phyloP scores from a whole-genome alignment of 441 rosid species.

The Iberis amara region DNA sequence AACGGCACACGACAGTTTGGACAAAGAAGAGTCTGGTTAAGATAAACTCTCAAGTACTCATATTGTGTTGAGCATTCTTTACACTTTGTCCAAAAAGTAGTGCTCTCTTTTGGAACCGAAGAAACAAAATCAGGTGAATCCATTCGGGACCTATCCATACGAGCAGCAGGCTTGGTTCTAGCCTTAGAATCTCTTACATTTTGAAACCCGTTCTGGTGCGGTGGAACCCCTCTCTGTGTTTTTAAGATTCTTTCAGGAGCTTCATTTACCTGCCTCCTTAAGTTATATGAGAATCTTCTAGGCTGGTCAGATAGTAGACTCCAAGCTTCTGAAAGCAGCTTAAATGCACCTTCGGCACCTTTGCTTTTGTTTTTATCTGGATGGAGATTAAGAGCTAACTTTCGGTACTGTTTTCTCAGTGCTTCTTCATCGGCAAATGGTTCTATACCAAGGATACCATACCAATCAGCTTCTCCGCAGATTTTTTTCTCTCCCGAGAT shows the following conservation, averaged over 20 bases:
- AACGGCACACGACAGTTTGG: conserved; percentile 68
- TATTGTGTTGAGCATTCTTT: conserved; percentile 64
- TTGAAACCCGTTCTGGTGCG: conserved; percentile 49
- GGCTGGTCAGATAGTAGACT: conserved; percentile 62
- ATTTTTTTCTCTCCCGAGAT: conserved; percentile 62
- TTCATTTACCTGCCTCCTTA: conserved; percentile 38
- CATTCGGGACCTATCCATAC: conserved; percentile 21
- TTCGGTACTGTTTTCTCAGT: conserved; percentile 65
- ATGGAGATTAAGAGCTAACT: conserved; percentile 71
- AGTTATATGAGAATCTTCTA: conserved; percentile 54
- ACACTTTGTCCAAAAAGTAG: conserved; percentile 91
- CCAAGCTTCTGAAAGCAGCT: conserved; percentile 82
- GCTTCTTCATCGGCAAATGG: conserved; percentile 67
- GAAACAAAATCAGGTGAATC: conserved; percentile 26
- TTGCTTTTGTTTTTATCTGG: conserved; percentile 87
- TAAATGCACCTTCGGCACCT: conserved; percentile 88
- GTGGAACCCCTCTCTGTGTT: conserved; percentile 38
- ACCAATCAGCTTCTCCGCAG: conserved; percentile 77
- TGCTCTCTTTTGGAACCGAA: conserved; percentile 34
- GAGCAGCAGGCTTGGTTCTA: conserved; percentile 27
- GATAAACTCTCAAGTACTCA: conserved; percentile 69
- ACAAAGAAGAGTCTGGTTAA: conserved; percentile 72
- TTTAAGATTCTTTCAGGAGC: conserved; percentile 31
- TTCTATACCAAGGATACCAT: conserved; percentile 59
- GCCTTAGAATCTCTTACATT: conserved; percentile 35